These are phyloP conservation scores for Salix viminalis DNA, from an alignment of 345 rosid species.

Conservation along the genomic window DNA sequence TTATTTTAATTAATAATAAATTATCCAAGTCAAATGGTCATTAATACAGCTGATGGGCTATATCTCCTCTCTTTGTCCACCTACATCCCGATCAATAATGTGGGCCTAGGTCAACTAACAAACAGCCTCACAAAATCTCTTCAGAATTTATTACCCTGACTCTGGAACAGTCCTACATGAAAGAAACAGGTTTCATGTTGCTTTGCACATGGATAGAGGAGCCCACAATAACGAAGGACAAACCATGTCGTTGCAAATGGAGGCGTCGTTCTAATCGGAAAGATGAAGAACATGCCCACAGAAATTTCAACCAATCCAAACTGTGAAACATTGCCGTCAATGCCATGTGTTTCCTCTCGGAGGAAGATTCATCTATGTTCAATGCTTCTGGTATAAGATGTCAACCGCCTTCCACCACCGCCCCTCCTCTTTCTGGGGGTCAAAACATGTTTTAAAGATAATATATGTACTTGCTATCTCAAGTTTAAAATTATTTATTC, in stretches of 20 bases:
- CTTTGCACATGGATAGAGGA: conserved; percentile 39
- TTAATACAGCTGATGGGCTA: conserved; percentile 28
- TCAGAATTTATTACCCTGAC: conserved; percentile 1
- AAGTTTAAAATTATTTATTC: neutral
- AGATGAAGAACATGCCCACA: neutral
- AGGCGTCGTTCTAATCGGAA: neutral
- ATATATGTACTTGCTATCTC: neutral
- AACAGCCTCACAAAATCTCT: conserved; percentile 13
- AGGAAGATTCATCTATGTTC: neutral
- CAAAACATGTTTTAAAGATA: no score
- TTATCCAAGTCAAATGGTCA: conserved; percentile 22
- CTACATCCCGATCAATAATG: conserved; percentile 6
- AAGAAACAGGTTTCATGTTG: conserved; percentile 12
- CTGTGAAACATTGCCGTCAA: neutral
- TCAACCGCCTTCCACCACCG: neutral
- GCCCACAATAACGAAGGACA: conserved; percentile 15
- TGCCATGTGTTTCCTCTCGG: neutral
- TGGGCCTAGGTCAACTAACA: conserved; percentile 29
- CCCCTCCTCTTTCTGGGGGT: neutral
- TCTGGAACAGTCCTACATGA: conserved; percentile 11
- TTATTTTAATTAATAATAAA: neutral
- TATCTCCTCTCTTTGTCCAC: conserved; percentile 19
- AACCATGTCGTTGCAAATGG: neutral
- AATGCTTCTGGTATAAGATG: neutral
- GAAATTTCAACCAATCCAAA: neutral